Evolutionary conservation across 805 yeast species (phyloP), one percentile per base, ranked within the genome.

Genomic region (Torulaspora maleeae): DNA sequence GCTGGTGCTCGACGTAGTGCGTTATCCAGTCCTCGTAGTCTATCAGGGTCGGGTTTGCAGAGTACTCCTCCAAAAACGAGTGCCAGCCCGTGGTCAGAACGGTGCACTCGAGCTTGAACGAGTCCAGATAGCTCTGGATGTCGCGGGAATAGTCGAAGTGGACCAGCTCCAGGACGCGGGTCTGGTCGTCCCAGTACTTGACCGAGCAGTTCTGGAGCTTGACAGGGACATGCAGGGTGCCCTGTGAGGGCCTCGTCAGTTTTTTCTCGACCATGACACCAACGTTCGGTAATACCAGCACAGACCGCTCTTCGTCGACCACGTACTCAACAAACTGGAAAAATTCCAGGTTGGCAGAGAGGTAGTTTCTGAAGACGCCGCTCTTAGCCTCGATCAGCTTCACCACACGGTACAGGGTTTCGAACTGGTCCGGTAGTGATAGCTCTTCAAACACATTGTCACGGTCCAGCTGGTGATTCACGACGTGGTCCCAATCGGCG

Each of bases 131-230:
- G n/a, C 53, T 43, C 16, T 62, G 60, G 22, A 66, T 58, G 8
- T 60, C 64, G 25, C 57, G 45, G 11, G 64, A 56, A 40, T 61
- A 59, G 36, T 64, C 65, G 20, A 60, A 36, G 40, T 61, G 64
- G 4, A 57, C 50, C 27, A 64, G 48, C 20, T 62, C 64, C 13
- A 50, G 41, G 8, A 47, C 36, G 9, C 41, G 38, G 28, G 24
- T 39, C 19, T 44, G 29, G 9, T 53, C 52, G 33, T 54, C 54
- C 34, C 51, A 52, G 35, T 54, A 51, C 24, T 47, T 53, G 9
- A 64, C 48, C 2, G 64, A 53, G 47, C 68, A 61, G 41, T 64
- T 61, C 25, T 46, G 39, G 38, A 64, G 50, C 36, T 60, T 61
- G 8, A 63, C 47, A 4, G 68, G 66, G 11, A 63, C 47, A 11